A percentile compares a stretch with the other conserved stretches of the same genome.
Evolutionary conservation across 257 asterid species (phyloP).

Genomic region (Datura wrightii): DNA sequence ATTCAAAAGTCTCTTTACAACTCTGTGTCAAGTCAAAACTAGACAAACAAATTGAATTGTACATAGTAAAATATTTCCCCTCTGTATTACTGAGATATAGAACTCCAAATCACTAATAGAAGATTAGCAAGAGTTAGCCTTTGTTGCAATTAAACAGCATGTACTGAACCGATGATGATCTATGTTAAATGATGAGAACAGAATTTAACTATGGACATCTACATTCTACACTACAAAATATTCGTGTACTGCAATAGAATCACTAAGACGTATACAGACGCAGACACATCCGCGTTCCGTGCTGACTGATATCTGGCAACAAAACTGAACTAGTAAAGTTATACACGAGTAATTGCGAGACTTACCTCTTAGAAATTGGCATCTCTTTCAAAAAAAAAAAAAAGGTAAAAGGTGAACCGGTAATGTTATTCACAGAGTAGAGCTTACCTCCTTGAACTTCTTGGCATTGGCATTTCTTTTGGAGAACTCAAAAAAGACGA

Average conservation of each 20-base stretch:
- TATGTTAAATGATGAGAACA: neutral
- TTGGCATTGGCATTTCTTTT: slow-evolving; percentile 40
- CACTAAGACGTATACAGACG: neutral
- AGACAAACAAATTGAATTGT: too few relatives aligned
- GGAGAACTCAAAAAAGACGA: slow-evolving; percentile 48
- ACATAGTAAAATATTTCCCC: neutral
- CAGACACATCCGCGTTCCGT: neutral
- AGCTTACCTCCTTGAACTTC: slow-evolving; percentile 49
- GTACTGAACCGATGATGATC: neutral
- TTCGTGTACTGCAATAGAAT: neutral
- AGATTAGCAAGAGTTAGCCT: neutral
- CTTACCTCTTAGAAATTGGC: neutral
- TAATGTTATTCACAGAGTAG: neutral
- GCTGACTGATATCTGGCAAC: neutral
- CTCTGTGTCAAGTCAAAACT: too few relatives aligned
- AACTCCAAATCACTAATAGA: slow-evolving; percentile 2
- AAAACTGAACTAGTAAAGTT: neutral
- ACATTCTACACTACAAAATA: neutral
- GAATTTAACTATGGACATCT: neutral
- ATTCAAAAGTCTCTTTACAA: too few relatives aligned
- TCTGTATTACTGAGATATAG: neutral
- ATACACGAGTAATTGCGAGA: neutral
- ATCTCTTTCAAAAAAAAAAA: neutral
- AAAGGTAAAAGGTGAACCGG: neutral
- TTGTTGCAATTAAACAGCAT: neutral